Evolutionary conservation across 2,329 filamentous ascomycete genomes (phyloP), one percentile per base, ranked within the genome.

Genomic region (Colletotrichum sp.): DNA sequence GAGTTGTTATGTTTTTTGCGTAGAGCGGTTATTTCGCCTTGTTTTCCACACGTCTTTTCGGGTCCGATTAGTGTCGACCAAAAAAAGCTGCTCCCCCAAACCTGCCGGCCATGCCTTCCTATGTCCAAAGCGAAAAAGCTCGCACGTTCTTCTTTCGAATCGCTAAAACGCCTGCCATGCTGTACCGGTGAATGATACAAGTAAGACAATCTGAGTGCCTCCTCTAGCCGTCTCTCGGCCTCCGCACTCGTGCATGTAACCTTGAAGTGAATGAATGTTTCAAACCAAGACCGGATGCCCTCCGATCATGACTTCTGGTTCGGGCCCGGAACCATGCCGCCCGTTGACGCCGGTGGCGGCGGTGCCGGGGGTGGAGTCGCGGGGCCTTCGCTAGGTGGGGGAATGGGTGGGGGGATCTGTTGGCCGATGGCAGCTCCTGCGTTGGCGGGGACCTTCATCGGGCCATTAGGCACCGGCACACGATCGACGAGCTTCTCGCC

Each of bases 401-500:
- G 75, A 18, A 77, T 65, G 7, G 73, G 69, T 18, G 73, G 73
- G 30, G 73, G 73, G 15, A 73, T 36, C 32, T 65, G 68, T 67
- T 72, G 70, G 15, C 64, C 67, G 12, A 74, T 70, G 32, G 65
- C 26, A 59, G 44, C 64, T 26, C 52, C 68, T 16, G 66, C 32
- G 34, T 64, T 76, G 15, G 66, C 69, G 6, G 86, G 85, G 60
- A 87, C 74, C 28, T 83, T 81, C 80, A 87, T 75, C 2, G 86
- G 85, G 5, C 86, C 86, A 74, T 85, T 86, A 0, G 95, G 95
- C 18, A 96, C 87, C 77, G 89, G 90, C 67, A 95, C 86, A 76
- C 95, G 95, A 62, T 91, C 90, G 1, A 93, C 89, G 49, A 99
- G 88, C 82, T 94, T 93, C 86, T 98, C 95, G 44, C 97, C 97